Percentiles rank a stretch among this genome's conserved stretches.
Evolutionary conservation across 192 early-diverging fungal genomes (phyloP).

Genomic region (Backusella luteola): DNA sequence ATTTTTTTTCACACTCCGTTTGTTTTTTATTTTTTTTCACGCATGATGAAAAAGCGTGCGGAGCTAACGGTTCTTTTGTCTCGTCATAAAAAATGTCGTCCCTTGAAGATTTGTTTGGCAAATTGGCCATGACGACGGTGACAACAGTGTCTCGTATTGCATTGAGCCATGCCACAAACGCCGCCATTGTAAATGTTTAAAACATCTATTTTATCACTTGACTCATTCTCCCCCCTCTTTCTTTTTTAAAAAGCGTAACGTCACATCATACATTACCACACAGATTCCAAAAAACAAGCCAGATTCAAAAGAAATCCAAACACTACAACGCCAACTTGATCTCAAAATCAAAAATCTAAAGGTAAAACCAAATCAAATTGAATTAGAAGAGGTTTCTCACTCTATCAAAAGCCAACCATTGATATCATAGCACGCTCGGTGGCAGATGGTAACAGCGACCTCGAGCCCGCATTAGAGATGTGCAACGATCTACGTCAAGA

Average conservation of each 20-base stretch:
- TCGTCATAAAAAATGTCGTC: conserved; percentile 21
- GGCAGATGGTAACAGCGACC: conserved; percentile 59
- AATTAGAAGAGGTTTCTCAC: background rate
- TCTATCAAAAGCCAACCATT: conserved; percentile 53
- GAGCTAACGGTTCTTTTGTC: background rate
- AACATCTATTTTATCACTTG: background rate
- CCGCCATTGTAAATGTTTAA: conserved; percentile 27
- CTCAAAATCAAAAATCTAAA: conserved; percentile 36
- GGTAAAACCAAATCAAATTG: conserved; percentile 9
- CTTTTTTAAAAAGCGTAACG: conserved; percentile 18
- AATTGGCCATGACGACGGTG: conserved; percentile 35
- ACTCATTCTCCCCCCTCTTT: background rate
- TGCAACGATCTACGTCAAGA: conserved; percentile 52
- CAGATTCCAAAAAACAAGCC: conserved; percentile 21
- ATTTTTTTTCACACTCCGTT: background rate
- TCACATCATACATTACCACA: conserved; percentile 26
- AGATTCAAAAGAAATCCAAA: conserved; percentile 16
- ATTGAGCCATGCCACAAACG: conserved; percentile 35
- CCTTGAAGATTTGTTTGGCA: conserved; percentile 36
- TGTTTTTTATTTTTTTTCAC: background rate
- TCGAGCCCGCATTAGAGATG: conserved; percentile 55
- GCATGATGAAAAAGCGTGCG: background rate
- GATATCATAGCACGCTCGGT: conserved; percentile 64
- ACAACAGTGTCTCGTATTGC: conserved; percentile 35
- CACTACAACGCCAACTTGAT: conserved; percentile 33